Evolutionary conservation across 306 rosid species (phyloP).

Genomic region (Coriaria nepalensis): DNA sequence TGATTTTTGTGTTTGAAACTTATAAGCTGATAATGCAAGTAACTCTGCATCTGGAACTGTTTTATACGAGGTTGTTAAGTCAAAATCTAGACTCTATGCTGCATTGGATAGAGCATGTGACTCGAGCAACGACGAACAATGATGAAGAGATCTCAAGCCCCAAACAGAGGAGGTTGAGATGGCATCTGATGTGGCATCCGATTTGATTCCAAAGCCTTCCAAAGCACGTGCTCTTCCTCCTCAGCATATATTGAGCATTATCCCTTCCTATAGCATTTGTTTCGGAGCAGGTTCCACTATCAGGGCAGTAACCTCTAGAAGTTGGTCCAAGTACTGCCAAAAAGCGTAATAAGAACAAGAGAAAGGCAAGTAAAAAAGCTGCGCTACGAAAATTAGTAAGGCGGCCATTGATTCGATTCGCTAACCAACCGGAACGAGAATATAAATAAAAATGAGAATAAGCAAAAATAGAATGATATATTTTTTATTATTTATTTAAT

Average conservation of each 20-base stretch:
- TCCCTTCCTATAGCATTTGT: slow-evolving; percentile 16
- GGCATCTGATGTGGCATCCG: slow-evolving; percentile 4
- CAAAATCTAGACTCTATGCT: slow-evolving; percentile 23
- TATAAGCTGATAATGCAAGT: slow-evolving; percentile 19
- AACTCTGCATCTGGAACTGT: slow-evolving; percentile 17
- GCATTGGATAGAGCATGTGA: slow-evolving; percentile 12
- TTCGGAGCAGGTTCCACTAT: slow-evolving; percentile 19
- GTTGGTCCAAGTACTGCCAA: slow-evolving; percentile 15
- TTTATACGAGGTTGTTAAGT: slow-evolving; percentile 24
- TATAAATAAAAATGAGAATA: slow-evolving; percentile 1
- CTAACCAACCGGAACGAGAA: neutral
- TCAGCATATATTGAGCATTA: slow-evolving; percentile 12
- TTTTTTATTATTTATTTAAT: no score
- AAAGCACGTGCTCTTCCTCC: slow-evolving; percentile 7
- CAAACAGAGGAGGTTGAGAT: slow-evolving; percentile 7
- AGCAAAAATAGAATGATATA: no score
- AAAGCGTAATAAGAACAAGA: slow-evolving; percentile 30
- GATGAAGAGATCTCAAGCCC: neutral
- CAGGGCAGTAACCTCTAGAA: slow-evolving; percentile 8
- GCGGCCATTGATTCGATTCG: slow-evolving; percentile 3
- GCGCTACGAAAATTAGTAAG: slow-evolving; percentile 27
- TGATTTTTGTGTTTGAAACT: neutral
- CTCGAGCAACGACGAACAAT: slow-evolving; percentile 5
- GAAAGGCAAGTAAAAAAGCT: slow-evolving; percentile 29
- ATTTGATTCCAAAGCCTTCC: slow-evolving; percentile 9